Base-by-base conservation (phyloP, 2,329 filamentous ascomycete genomes). In the Trichoderma polysporum region DNA sequence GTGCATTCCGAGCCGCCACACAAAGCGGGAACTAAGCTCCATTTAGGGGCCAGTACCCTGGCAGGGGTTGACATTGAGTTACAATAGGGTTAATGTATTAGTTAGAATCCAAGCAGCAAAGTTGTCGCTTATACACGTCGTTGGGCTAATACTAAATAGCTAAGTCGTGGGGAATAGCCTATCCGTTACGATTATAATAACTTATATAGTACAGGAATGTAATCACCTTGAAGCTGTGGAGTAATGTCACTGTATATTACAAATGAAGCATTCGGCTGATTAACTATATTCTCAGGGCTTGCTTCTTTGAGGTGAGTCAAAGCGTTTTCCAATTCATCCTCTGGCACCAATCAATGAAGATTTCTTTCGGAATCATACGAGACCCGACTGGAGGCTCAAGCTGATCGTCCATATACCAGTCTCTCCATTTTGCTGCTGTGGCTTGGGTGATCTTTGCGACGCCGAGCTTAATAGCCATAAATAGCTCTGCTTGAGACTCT, bases 41-140 rank as follows among this genome's bases (percentile, higher is more conserved):
- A 41, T 66, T n/a, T 17, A 37, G 63, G 22, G 54, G 49, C n/a
- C 41, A 59, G 63, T 59, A 66, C 54, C 63, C 63, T 50, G 49
- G 49, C 15, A 9, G 19, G 22, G 35, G 35, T 45, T 52, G 37
- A 33, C 13, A 17, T 41, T 35, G 29, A 13, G 49, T 45, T 63
- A 19, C 27, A 45, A 41, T 45, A 35, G 9, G 33, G 37, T 25
- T 54, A 33, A 31, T 25, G n/a, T 54, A 27, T 27, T 27, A 22
- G 33, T 17, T 39, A 47, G 27, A 61, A 49, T 37, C 31, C n/a
- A 37, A 19, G 33, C 10, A 27, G n/a, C 4, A 9, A 6, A 35
- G 19, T 19, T 15, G 4, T 50, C n/a, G 17, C 15, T 19, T 12
- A 25, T 35, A 49, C 25, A n/a, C n/a, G 12, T 19, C 10, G 6